These are phyloP conservation scores for Oropetium thomaeum DNA, from an alignment of 176 grass and related monocot genomes.

Conservation along the genomic window DNA sequence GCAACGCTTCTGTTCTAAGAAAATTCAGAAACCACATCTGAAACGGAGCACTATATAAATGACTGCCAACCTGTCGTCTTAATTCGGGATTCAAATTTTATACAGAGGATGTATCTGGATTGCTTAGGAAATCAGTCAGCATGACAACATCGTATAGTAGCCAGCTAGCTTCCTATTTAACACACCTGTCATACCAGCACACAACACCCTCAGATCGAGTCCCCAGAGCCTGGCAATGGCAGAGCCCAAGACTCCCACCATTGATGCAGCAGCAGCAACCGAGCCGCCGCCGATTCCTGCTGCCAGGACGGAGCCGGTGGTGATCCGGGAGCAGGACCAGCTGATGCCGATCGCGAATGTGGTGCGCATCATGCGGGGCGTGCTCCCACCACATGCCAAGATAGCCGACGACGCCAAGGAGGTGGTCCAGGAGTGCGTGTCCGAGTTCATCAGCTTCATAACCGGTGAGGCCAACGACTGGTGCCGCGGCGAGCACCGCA, in stretches of 20 bases:
- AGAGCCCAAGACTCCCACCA: neutral
- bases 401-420: slow-evolving; percentile 78
- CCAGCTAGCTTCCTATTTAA: too few species aligned
- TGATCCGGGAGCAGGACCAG: slow-evolving; percentile 57
- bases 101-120: too few species aligned
- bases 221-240: neutral
- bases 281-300: neutral
- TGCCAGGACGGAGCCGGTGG: neutral
- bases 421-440: slow-evolving; percentile 72
- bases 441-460: slow-evolving; percentile 83
- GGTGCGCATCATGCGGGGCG: slow-evolving; percentile 61
- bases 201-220: too few species aligned
- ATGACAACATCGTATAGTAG: too few species aligned
- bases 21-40: too few species aligned
- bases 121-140: too few species aligned
- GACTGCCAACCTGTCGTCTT: too few species aligned
- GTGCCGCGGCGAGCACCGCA: slow-evolving; percentile 69
- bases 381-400: slow-evolving; percentile 65
- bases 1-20: too few species aligned
- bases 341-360: slow-evolving; percentile 73
- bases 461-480: slow-evolving; percentile 72
- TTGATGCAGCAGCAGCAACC: neutral
- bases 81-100: too few species aligned
- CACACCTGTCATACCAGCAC: too few species aligned
- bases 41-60: too few species aligned